Base-by-base conservation (phyloP, 306 rosid genomes). In the Fragaria nilgerrensis region DNA sequence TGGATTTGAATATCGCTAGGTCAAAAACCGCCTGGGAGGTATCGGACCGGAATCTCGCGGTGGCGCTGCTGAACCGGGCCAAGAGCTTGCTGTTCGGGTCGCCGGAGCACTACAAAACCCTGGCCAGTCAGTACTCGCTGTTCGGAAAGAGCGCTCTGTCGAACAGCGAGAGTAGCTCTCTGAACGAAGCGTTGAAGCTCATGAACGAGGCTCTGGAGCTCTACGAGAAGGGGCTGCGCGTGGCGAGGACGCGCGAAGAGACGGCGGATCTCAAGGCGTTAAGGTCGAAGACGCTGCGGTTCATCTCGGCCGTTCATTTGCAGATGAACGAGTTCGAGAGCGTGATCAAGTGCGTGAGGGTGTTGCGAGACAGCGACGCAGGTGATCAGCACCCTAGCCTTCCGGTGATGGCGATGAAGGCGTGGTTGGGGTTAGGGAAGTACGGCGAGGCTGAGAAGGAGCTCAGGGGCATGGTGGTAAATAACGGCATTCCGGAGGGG, bases 341-440 rank as follows among this genome's bases (percentile, higher is more conserved):
- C 63, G 98, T 89, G 50, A 75, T 95, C 47, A 95, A 92, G 83
- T 95, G 98, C 52, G 92, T 95, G 78, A 90, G 88, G 89, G 92
- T 92, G 73, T 77, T 95, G 83, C 87, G 97, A 79, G 97, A 92
- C 25, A 85, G 78, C 53, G 96, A 87, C 19, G 82, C 85, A 27
- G 97, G 88, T 71, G 95, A 92, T 15, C 84, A 82, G 53, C 98
- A 95, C 71, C 98, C 97, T 11, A 95, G 98, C 73, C 77, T 95
- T n/a, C 83, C 97, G 3, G 97, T 95, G 41, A 74, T 95, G 86
- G 96, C 98, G 2, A 90, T 95, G 94, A 92, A 92, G 75, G 99
- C 96, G 23, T 95, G 96, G 97, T 49, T 95, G 56, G 99, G 99
- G 62, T 64, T 95, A 44, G 89, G 90, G 72, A 90, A 89, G 79